Evolutionary conservation across 345 rosid species (phyloP), one percentile per base, ranked within the genome.

Genomic region (Corchorus capsularis): DNA sequence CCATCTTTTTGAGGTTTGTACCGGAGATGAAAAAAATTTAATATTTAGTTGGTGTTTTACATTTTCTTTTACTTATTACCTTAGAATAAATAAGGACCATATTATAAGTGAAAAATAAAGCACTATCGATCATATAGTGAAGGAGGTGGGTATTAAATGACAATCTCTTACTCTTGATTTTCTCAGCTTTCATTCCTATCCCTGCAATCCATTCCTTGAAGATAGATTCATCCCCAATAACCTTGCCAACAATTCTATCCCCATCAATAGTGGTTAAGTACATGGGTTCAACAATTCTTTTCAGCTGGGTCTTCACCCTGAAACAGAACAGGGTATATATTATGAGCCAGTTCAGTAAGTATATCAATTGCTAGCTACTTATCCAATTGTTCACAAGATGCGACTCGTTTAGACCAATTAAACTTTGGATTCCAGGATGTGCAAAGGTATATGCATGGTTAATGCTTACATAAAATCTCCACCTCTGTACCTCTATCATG

Each of bases 221-320:
- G 74, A 93, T 91, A 71, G 87, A 75, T 52, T 93, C 87, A 84
- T 93, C 94, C 1, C 98, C 94, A 17, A 96, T 98, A 20, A 96
- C 87, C 62, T 84, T 92, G 56, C 98, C 97, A 45, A 96, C 99
- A 22, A 96, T 90, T 76, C 91, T 93, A 16, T 98, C 98, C 39
- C 99, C 98, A 22, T 93, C 98, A 72, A 93, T 85, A 77, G 99
- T 98, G 73, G 91, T 96, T 4, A 98, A 96, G 86, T 96, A 91
- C 99, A 96, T 96, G 41, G 98, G 99, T 55, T 98, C 85, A 55
- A 98, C 98, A 67, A 96, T 83, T 81, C 97, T 91, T 83, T 96
- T 93, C 88, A 96, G 82, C 62, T 96, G 99, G 88, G 98, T 96
- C 92, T 93, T 96, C 1, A 93, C 98, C 89, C 99, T 96, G 91